phyloP scores from a whole-genome alignment of 2,329 filamentous ascomycete species.

The Pseudocercospora ulei region DNA sequence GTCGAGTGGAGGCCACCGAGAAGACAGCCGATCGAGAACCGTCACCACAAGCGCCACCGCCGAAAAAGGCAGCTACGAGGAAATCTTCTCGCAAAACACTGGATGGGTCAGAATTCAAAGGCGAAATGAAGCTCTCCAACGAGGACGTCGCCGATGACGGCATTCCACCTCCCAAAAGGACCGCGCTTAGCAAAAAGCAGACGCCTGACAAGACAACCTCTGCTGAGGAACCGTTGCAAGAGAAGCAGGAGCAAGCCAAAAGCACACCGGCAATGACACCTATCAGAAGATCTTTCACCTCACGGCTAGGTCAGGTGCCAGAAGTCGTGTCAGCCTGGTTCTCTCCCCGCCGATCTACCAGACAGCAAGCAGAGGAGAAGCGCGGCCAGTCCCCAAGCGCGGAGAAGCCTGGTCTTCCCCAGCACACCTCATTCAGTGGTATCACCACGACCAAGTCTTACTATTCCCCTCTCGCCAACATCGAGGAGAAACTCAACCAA shows the following conservation, averaged over 20 bases:
- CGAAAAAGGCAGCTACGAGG: neutral
- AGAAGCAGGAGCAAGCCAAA: neutral
- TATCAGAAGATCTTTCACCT: conserved; percentile 25
- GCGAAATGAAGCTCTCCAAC: conserved; percentile 6
- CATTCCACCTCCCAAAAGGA: conserved; percentile 7
- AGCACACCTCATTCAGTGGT: conserved; percentile 11
- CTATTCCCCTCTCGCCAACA: conserved; percentile 39
- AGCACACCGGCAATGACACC: conserved; percentile 16
- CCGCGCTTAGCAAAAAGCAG: neutral
- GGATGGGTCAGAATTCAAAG: conserved; percentile 1
- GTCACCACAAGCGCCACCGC: conserved; percentile 1
- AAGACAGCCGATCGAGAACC: neutral
- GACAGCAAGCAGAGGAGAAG: conserved; percentile 10
- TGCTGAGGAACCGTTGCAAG: neutral
- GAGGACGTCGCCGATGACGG: neutral
- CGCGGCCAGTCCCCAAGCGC: neutral
- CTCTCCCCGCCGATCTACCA: conserved; percentile 27
- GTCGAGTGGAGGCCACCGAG: neutral
- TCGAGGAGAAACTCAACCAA: conserved; percentile 37
- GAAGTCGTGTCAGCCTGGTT: conserved; percentile 35
- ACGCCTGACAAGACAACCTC: neutral
- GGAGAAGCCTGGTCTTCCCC: conserved; percentile 7
- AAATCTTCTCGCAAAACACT: conserved; percentile 5
- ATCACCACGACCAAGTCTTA: conserved; percentile 33
- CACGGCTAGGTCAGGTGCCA: conserved; percentile 30